Evolutionary conservation across 1,284 basidiomycete genomes (phyloP).

Genomic region (Sparassis latifolia): DNA sequence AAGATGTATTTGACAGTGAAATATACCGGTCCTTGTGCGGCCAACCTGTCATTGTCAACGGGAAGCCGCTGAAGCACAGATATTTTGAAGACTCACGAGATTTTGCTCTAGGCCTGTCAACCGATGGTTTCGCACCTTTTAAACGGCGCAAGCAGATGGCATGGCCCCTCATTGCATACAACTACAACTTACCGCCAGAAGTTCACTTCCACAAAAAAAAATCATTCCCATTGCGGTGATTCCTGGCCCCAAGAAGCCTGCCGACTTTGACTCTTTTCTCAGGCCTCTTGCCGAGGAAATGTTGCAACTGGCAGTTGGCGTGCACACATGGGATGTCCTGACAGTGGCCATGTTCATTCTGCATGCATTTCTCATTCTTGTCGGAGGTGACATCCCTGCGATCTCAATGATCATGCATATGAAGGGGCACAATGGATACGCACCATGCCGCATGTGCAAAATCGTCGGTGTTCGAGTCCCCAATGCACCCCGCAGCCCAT

Average conservation of each 20-base stretch:
- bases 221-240: constrained; percentile 28
- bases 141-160: constrained; percentile 28
- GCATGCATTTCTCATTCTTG: constrained; percentile 32
- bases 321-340: constrained; percentile 28
- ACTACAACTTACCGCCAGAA: constrained; percentile 35
- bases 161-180: constrained; percentile 37
- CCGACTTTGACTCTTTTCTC: constrained; percentile 30
- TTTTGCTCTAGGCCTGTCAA: constrained; percentile 25
- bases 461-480: constrained; percentile 32
- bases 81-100: constrained; percentile 23
- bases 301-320: constrained; percentile 27
- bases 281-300: constrained; percentile 34
- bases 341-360: constrained; percentile 24
- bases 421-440: constrained; percentile 40
- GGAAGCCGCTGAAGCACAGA: constrained; percentile 9
- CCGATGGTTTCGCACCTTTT: constrained; percentile 35
- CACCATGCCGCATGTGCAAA: constrained; percentile 38
- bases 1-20: constrained; percentile 18
- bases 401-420: constrained; percentile 37
- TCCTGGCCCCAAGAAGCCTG: background rate
- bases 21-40: constrained; percentile 11
- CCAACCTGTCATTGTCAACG: constrained; percentile 11
- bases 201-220: constrained; percentile 25
- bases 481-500: constrained; percentile 10
- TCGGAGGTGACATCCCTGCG: constrained; percentile 41